Percentiles rank a stretch among this genome's conserved stretches.
These are phyloP conservation scores for Oemleria cerasiformis DNA, from an alignment of 306 rosid species.

Conservation along the genomic window DNA sequence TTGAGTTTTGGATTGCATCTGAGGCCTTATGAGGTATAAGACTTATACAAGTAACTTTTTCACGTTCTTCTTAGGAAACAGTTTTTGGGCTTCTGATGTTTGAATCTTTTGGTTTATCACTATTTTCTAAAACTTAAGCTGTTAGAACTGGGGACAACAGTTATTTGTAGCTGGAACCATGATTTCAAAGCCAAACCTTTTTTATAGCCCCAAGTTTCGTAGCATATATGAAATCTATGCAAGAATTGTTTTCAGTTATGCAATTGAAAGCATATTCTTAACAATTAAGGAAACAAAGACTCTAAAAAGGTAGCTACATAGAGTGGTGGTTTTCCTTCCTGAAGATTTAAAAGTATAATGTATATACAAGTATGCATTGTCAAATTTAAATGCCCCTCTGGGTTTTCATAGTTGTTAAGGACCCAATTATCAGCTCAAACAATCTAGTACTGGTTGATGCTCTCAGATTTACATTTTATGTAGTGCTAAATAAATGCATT, in stretches of 20 bases:
- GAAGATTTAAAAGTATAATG: background rate
- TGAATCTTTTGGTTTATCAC: conserved; percentile 1
- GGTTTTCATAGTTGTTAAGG: background rate
- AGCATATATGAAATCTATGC: background rate
- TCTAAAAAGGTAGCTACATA: background rate
- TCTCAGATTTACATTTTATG: background rate
- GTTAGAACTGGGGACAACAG: background rate
- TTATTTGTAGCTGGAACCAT: background rate
- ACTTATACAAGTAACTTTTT: conserved; percentile 18
- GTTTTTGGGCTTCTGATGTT: conserved; percentile 15
- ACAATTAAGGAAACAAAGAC: background rate
- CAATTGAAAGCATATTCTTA: background rate
- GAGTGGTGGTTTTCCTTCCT: background rate
- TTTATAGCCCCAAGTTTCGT: background rate
- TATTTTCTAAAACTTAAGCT: background rate
- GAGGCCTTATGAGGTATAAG: conserved; percentile 63
- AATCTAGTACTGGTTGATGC: conserved; percentile 1
- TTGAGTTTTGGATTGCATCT: conserved; percentile 64
- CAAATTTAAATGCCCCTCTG: background rate
- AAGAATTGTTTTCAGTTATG: conserved; percentile 3
- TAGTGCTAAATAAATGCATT: background rate
- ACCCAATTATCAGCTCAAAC: background rate
- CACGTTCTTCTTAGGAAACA: conserved; percentile 11
- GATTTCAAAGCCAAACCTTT: background rate
- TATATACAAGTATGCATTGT: background rate